phyloP scores from a whole-genome alignment of 73 alveolate species.

The Blepharisma stoltei region DNA sequence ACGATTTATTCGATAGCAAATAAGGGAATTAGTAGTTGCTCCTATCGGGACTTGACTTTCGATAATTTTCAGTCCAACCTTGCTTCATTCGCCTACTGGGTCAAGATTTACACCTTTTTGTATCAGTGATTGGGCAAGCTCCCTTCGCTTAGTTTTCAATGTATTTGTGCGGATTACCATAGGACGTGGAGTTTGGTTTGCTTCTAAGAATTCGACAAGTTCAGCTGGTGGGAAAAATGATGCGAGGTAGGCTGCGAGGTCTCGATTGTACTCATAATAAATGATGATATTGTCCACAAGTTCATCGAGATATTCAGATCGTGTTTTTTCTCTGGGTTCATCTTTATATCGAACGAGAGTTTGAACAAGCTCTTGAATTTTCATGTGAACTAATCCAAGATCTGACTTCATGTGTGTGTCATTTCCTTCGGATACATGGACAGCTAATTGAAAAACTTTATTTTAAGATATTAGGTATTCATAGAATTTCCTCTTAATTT shows the following conservation, averaged over 20 bases:
- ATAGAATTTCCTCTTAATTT: no score
- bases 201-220: conserved; percentile 86
- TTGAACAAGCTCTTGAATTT: conserved; percentile 56
- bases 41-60: conserved; percentile 99
- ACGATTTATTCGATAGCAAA: no score
- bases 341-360: conserved; percentile 54
- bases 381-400: conserved; percentile 61
- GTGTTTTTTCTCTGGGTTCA: conserved; percentile 43
- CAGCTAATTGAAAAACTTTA: no score
- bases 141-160: conserved; percentile 94
- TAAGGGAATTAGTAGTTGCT: no score
- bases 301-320: conserved; percentile 63
- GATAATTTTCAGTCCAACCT: conserved; percentile 97
- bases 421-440: not conserved
- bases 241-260: conserved; percentile 70
- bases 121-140: conserved; percentile 87
- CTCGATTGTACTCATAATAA: conserved; percentile 81
- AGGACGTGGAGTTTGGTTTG: conserved; percentile 94
- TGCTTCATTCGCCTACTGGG: conserved; percentile 97
- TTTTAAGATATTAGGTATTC: no score
- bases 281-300: conserved; percentile 23
- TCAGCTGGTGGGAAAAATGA: conserved; percentile 85
- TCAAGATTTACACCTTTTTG: conserved; percentile 97
- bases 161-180: conserved; percentile 96
- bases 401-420: conserved; percentile 40